Evolutionary conservation across 805 yeast genomes (phyloP), one percentile per base, ranked within the genome.

Genomic region (Candida verbasci): DNA sequence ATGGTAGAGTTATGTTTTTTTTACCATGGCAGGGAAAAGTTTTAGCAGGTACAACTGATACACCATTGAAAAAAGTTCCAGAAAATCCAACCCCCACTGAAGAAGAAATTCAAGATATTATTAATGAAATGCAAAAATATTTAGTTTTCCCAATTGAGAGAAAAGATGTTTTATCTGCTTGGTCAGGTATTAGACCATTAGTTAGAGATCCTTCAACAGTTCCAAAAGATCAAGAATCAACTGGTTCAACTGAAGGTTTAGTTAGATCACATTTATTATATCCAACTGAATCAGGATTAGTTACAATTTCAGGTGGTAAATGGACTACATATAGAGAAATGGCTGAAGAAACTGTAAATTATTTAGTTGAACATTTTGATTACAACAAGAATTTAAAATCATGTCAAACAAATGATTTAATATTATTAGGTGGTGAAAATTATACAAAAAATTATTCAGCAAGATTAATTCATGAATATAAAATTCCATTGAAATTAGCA

Each of bases 321-420:
- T 89, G 97, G 97, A 89, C 97, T 37, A 89, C 97, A 24, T 91
- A 89, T 70, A 77, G 97, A 68, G 95, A 87, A 68, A 89, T 89
- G 97, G 96, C 97, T 16, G 81, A 89, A 66, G 96, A 91, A 67
- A 86, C 96, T 30, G 80, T 89, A 31, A 81, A 86, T 59, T 78
- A 77, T 48, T 78, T 84, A 37, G 70, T 86, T 32, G 69, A 76
- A 53, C 47, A 56, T 29, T 62, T 62, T 39, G 64, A 65, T 34
- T 68, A 72, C 36, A 62, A 32, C 33, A 57, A 61, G 29, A 41
- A 46, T 17, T 45, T 51, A 32, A 55, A 49, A 35, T 72, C 76
- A 21, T 78, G 84, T 56, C 64, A 59, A 42, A 80, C 87, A 29
- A 72, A 69, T 53, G 50, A 54, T 43, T 49, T 77, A 43, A 68